A percentile compares a stretch with the other conserved stretches of the same genome.
These are phyloP conservation scores for Cucurbita ficifolia DNA, from an alignment of 306 rosid species.

Conservation along the genomic window DNA sequence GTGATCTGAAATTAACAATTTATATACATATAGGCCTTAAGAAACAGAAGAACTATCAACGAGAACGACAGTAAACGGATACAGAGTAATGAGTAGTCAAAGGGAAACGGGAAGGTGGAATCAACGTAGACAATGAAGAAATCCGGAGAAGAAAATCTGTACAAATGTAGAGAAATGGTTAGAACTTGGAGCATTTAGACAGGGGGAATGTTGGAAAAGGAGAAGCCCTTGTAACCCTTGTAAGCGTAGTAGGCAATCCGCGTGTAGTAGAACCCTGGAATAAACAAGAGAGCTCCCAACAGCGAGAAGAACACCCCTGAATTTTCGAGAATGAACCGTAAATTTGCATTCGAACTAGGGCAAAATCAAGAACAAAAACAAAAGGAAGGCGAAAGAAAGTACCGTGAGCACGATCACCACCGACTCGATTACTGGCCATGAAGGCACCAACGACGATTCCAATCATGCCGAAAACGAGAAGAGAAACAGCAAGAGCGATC, in stretches of 20 bases:
- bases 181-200: slow-evolving; percentile 25
- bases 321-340: neutral
- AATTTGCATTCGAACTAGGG: neutral
- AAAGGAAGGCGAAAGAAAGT: neutral
- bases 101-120: neutral
- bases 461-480: slow-evolving; percentile 65
- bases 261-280: slow-evolving; percentile 93
- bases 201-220: slow-evolving; percentile 91
- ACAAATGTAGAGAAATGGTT: slow-evolving; percentile 8
- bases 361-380: neutral
- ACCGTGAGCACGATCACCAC: slow-evolving; percentile 97
- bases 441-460: slow-evolving; percentile 59
- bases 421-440: slow-evolving; percentile 78
- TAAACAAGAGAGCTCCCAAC: slow-evolving; percentile 70
- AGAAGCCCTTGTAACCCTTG: slow-evolving; percentile 91
- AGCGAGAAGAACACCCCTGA: slow-evolving; percentile 83
- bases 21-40: neutral
- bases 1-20: neutral
- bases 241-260: slow-evolving; percentile 96
- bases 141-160: slow-evolving; percentile 14
- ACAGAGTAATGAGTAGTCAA: neutral
- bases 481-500: slow-evolving; percentile 86
- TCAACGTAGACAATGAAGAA: neutral
- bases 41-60: neutral
- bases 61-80: neutral